Evolutionary conservation across 176 grass and related monocot genomes (phyloP).

Genomic region (Guadua angustifolia): DNA sequence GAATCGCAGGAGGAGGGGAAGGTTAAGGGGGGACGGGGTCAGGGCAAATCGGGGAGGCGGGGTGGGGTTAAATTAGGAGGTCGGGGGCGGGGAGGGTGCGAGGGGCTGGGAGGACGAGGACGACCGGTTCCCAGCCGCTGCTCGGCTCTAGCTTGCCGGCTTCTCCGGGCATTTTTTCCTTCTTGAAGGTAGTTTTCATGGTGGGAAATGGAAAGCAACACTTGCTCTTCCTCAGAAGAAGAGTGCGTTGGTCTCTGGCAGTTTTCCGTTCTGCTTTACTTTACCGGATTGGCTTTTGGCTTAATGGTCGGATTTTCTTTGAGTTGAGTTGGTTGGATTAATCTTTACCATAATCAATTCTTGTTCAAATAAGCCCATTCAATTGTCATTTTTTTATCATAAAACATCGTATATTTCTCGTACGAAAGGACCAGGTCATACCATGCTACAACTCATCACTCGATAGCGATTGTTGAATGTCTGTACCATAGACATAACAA

Average conservation of each 20-base stretch:
- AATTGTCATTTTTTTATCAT: background rate
- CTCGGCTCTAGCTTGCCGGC: slow-evolving; percentile 41
- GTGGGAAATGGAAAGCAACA: slow-evolving; percentile 41
- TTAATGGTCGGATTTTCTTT: slow-evolving; percentile 19
- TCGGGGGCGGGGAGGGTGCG: background rate
- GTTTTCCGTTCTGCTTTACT: background rate
- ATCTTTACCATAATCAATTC: background rate
- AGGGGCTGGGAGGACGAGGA: slow-evolving; percentile 35
- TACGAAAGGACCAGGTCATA: background rate
- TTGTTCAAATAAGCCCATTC: background rate
- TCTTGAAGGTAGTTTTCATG: slow-evolving; percentile 34
- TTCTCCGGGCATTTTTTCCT: slow-evolving; percentile 54
- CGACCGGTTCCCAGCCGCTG: slow-evolving; percentile 46
- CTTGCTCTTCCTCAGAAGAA: background rate
- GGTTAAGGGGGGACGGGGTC: slow-evolving; percentile 47
- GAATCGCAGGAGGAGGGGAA: slow-evolving; percentile 36
- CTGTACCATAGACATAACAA: too few relatives aligned
- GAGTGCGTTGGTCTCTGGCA: slow-evolving; percentile 18
- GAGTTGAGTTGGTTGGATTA: slow-evolving; percentile 1
- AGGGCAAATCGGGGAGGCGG: slow-evolving; percentile 33
- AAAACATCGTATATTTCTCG: background rate
- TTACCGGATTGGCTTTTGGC: background rate
- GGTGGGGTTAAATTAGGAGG: slow-evolving; percentile 58
- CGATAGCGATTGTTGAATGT: too few relatives aligned
- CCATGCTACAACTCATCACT: background rate